Evolutionary conservation across 192 early-diverging fungal genomes (phyloP).

Genomic region (Helicostylum pulchrum): DNA sequence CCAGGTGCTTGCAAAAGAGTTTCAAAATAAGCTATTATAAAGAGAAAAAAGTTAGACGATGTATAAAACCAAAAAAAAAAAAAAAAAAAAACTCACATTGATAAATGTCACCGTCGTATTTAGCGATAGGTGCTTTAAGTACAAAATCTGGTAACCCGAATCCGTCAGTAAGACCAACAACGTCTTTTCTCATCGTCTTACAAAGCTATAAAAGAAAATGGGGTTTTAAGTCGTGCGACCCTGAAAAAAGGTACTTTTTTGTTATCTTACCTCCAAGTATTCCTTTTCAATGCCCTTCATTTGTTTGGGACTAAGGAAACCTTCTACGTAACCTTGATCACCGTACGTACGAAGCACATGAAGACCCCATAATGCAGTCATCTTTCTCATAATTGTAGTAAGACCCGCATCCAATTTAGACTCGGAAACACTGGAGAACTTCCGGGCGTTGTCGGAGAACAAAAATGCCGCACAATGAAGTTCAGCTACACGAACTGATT

Average conservation of each 20-base stretch:
- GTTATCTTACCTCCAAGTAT: conserved; percentile 25
- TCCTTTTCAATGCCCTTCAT: conserved; percentile 38
- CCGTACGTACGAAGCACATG: conserved; percentile 41
- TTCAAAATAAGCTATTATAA: conserved; percentile 35
- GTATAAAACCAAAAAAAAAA: not conserved
- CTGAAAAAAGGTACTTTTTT: not conserved
- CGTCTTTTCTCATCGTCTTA: conserved; percentile 39
- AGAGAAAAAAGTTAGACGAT: not conserved
- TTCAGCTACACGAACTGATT: conserved; percentile 32
- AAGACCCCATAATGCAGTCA: conserved; percentile 45
- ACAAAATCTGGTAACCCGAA: conserved; percentile 56
- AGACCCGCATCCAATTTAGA: conserved; percentile 12
- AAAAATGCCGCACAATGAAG: conserved; percentile 33
- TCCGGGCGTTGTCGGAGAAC: conserved; percentile 11
- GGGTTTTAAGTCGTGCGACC: not conserved
- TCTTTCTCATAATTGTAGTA: conserved; percentile 36
- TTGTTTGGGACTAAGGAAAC: conserved; percentile 46
- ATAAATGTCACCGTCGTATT: conserved; percentile 59
- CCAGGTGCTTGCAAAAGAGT: conserved; percentile 33
- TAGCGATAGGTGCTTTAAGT: conserved; percentile 57
- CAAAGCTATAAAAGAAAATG: not conserved
- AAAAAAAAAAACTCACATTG: conserved; percentile 25
- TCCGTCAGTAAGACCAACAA: conserved; percentile 50
- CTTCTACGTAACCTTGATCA: conserved; percentile 47
- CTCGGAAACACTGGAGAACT: not conserved